Conservation (phyloP, 176 grass and related monocot species). For the Secale cereale region DNA sequence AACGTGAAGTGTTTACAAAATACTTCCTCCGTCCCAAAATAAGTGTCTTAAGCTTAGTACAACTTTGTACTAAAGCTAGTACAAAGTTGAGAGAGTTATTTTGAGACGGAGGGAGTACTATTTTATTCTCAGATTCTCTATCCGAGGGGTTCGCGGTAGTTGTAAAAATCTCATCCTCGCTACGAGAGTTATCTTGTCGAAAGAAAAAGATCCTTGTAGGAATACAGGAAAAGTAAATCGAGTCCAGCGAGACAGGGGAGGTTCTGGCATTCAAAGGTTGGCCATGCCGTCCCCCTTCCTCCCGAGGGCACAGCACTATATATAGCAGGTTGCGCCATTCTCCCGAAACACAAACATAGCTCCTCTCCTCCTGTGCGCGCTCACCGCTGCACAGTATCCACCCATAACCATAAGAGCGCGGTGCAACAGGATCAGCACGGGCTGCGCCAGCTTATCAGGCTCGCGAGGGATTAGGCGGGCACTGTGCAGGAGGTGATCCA, state of each 20-base stretch:
- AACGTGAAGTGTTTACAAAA: no score
- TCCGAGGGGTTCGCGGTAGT: no score
- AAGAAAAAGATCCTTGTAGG: no score
- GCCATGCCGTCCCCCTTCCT: not conserved
- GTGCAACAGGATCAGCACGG: not conserved
- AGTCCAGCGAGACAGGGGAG: not conserved
- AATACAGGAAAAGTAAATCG: not conserved
- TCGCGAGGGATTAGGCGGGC: not conserved
- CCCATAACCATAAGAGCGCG: not conserved
- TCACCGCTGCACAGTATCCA: not conserved
- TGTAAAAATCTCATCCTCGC: no score
- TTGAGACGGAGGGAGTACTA: no score
- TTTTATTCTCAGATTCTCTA: not conserved
- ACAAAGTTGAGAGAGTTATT: no score
- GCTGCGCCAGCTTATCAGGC: not conserved
- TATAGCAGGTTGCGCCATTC: constrained; percentile 23
- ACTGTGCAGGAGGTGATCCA: not conserved
- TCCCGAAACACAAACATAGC: constrained; percentile 22
- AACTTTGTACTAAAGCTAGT: no score
- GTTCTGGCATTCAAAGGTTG: not conserved
- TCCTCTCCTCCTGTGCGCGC: not conserved
- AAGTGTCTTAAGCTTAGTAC: no score
- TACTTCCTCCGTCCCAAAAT: no score
- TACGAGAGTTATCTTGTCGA: no score
- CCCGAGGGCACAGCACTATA: constrained; percentile 20